Conservation (phyloP, 2,329 filamentous ascomycete genomes). For the Calycina marina region DNA sequence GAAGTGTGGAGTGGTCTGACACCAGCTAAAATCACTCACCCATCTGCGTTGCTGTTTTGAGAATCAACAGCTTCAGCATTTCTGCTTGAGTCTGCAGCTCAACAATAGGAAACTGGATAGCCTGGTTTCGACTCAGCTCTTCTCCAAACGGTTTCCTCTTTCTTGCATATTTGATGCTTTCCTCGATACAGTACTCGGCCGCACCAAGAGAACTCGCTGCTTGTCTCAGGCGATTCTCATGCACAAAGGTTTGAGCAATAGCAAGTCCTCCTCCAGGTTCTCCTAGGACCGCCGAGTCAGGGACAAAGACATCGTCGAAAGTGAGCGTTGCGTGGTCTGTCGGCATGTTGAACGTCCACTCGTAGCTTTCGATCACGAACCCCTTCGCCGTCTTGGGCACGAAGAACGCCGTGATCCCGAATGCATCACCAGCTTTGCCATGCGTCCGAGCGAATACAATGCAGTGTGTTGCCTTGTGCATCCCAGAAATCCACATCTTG, state of each 20-base stretch:
- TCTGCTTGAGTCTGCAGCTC: slow-evolving; percentile 46
- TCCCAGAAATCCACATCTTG: slow-evolving; percentile 53
- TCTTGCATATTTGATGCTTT: slow-evolving; percentile 40
- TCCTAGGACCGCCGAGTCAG: slow-evolving; percentile 36
- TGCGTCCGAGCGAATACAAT: slow-evolving; percentile 45
- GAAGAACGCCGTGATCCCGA: slow-evolving; percentile 46
- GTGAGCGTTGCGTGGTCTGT: slow-evolving; percentile 48
- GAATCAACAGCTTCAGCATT: slow-evolving; percentile 45
- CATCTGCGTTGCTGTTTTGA: slow-evolving; percentile 48
- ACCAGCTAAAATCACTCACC: too few relatives aligned
- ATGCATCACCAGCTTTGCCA: slow-evolving; percentile 34
- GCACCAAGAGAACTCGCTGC: slow-evolving; percentile 44
- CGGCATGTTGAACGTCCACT: slow-evolving; percentile 54
- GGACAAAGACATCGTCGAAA: slow-evolving; percentile 41
- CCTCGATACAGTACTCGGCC: slow-evolving; percentile 43
- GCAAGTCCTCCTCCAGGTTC: slow-evolving; percentile 37
- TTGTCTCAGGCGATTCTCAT: slow-evolving; percentile 52
- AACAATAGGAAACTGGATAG: slow-evolving; percentile 48
- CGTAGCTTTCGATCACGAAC: slow-evolving; percentile 38
- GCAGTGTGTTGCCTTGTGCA: slow-evolving; percentile 46
- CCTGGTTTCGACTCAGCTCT: slow-evolving; percentile 43
- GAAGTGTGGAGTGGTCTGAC: too few relatives aligned
- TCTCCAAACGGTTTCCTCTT: slow-evolving; percentile 39
- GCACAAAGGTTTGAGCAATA: slow-evolving; percentile 49
- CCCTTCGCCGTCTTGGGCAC: slow-evolving; percentile 38